Evolutionary conservation across 805 yeast species (phyloP), one percentile per base, ranked within the genome.

Genomic region (Monosporozyma unispora): DNA sequence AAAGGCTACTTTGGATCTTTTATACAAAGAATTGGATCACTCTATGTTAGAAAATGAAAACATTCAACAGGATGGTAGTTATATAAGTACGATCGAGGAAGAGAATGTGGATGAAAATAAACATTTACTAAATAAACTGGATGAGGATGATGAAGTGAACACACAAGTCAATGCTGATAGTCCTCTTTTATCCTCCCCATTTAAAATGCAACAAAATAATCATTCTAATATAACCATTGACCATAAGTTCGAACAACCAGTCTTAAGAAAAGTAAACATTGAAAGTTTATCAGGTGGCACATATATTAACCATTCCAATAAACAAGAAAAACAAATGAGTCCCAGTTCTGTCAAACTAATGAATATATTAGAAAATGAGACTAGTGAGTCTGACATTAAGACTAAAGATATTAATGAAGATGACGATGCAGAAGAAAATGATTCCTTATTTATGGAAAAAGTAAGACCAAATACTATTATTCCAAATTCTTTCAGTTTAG

Each of bases 1-100:
- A 25, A 53, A 51, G 10, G 52, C 56, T n/a, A 58, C 65, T 4
- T 59, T 64, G 50, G 61, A 63, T 43, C 57, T 63, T 8, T 44
- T 64, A 28, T 47, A 47, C 21, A 28, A 48, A 57, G 48, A 58
- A 23, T 22, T 47, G 4, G 49, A 47, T 12, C 39, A 47, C 18
- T 47, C 49, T 3, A 40, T 47, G 39, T 11, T 47, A 9, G 49
- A 47, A 19, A 45, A 40, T 25, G 39, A 18, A 18, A 29, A 43
- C n/a, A 10, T 18, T 3, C 23, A 28, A 28, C 6, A 14, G 16
- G 16, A 43, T n/a, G 23, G 21, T 21, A 44, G 46, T 14, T 21
- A 19, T 22, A 21, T 19, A 21, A 29, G 21, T 31, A 29, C 27
- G 11, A 43, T 43, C 29, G 22, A 22, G 3, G 18, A 29, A 12